Evolutionary conservation across 2,329 filamentous ascomycete species (phyloP), one percentile per base, ranked within the genome.

Genomic region (Magnaporthales sp.): DNA sequence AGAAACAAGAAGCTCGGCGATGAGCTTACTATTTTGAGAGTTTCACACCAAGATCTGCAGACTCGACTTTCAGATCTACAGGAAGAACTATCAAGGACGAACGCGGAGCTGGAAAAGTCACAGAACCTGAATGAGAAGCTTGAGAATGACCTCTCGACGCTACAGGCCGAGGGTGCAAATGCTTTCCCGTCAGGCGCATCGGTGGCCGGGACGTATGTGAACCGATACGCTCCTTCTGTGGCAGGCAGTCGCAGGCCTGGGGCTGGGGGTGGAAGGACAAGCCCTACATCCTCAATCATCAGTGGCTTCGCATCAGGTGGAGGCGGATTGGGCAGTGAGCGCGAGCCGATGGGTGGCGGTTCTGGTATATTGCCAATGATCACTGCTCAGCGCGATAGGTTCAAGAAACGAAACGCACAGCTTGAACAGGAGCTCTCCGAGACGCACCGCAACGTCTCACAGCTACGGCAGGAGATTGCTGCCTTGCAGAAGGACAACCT

Each of bases 341-440:
- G 83, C 19, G 91, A 92, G 62, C 82, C 89, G 9, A 84, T 89
- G 66, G 91, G 90, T 32, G 84, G 91, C 66, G 91, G 92, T 2
- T 91, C 91, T 0, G 92, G 93, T 13, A 97, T 99, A 70, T 81
- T 99, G 27, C 96, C 95, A 38, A 99, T 99, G 96, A 91, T 99
- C 65, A 97, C 95, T 38, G 95, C 96, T 1, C 96, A 99, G 79
- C 90, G 95, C 69, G 95, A 99, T 78, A 92, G 95, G 65, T 99
- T 98, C 86, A 98, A 97, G 83, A 92, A 96, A 81, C 92, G 93
- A 74, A 98, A 97, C 70, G 81, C 88, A 0, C 91, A 99, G 75
- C 86, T 99, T 26, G 95, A 98, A 78, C 87, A 91, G 68, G 94
- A 98, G 74, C 82, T 98, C 10, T 92, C 93, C 6, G 93, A 96